Evolutionary conservation across 2,329 filamentous ascomycete genomes (phyloP).

Genomic region (Colletotrichum coccodes): DNA sequence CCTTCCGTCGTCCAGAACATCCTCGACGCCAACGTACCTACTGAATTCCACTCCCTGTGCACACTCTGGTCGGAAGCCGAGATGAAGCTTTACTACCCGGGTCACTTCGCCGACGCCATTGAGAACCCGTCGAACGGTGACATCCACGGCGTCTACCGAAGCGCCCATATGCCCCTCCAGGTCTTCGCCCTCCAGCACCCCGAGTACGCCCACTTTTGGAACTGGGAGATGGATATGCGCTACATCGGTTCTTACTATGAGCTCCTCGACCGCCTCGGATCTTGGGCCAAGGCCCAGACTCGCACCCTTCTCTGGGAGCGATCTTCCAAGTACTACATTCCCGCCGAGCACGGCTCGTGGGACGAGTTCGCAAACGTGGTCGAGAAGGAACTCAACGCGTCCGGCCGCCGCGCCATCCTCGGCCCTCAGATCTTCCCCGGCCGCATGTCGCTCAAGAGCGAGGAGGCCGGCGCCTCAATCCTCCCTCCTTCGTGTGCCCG

Average conservation of each 20-base stretch:
- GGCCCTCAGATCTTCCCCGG: constrained; percentile 70
- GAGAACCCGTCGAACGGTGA: constrained; percentile 65
- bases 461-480: constrained; percentile 61
- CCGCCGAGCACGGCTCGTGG: constrained; percentile 75
- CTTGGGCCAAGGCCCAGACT: constrained; percentile 75
- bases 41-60: constrained; percentile 83
- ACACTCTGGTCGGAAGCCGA: constrained; percentile 88
- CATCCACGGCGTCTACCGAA: constrained; percentile 77
- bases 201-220: constrained; percentile 75
- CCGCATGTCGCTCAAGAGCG: constrained; percentile 56
- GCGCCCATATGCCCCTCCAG: constrained; percentile 70
- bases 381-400: constrained; percentile 65
- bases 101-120: constrained; percentile 76
- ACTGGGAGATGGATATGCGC: constrained; percentile 77
- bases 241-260: constrained; percentile 77
- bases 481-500: constrained; percentile 66
- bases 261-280: constrained; percentile 73
- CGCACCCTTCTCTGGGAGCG: constrained; percentile 82
- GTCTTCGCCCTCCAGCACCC: constrained; percentile 72
- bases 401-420: constrained; percentile 69
- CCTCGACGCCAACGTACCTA: constrained; percentile 71
- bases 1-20: constrained; percentile 77
- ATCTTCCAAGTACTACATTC: constrained; percentile 80
- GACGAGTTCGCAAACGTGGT: constrained; percentile 77
- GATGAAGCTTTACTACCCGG: constrained; percentile 81